These are phyloP conservation scores for Suillus plorans DNA, from an alignment of 768 basidiomycete species.

Conservation along the genomic window DNA sequence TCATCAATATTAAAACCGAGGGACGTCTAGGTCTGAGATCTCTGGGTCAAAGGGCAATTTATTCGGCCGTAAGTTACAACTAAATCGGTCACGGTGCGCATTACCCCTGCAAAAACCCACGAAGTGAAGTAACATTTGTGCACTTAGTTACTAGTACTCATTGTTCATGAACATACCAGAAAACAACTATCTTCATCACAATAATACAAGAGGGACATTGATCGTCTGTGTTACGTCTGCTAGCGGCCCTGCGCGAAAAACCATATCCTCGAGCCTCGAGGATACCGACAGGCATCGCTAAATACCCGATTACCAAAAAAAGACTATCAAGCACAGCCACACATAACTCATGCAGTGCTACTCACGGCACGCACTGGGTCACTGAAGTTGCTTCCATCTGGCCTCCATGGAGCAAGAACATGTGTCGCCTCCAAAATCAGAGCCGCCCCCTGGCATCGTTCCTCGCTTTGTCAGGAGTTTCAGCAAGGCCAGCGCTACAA, in stretches of 20 bases:
- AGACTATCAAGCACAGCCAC: background rate
- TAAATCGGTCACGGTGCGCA: background rate
- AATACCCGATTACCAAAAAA: background rate
- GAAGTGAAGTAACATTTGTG: background rate
- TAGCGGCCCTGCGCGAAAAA: background rate
- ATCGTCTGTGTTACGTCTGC: background rate
- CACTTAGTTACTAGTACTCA: background rate
- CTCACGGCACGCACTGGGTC: background rate
- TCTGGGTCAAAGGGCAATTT: background rate
- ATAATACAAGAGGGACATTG: background rate
- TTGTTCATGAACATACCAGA: background rate
- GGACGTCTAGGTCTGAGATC: background rate
- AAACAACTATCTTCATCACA: background rate
- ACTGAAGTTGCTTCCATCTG: background rate
- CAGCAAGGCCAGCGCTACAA: conserved; percentile 20
- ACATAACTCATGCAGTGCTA: background rate
- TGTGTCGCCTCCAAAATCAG: background rate
- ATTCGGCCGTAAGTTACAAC: background rate
- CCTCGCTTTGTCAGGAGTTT: conserved; percentile 19
- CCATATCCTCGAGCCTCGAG: background rate
- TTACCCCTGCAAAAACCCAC: background rate
- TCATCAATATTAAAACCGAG: background rate
- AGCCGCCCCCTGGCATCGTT: conserved; percentile 3
- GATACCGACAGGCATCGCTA: background rate
- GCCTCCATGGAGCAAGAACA: conserved; percentile 12